These are phyloP conservation scores for Immersiella caudata DNA, from an alignment of 495 filamentous ascomycete genomes.

Conservation along the genomic window DNA sequence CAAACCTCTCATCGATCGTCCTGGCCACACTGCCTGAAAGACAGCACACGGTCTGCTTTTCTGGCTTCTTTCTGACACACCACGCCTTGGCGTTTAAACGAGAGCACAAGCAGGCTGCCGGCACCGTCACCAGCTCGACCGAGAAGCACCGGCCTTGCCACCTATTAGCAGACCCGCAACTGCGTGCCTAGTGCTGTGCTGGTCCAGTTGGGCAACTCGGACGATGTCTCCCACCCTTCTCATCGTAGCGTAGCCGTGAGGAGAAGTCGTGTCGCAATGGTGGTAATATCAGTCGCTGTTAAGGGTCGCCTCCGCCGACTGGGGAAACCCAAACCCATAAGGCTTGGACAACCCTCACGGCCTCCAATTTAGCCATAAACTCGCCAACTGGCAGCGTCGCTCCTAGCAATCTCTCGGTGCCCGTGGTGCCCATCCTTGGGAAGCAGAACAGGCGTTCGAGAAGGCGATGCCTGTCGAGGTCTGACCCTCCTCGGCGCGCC, in stretches of 20 bases:
- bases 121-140: constrained; percentile 5
- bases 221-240: constrained; percentile 9
- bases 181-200: background rate
- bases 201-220: constrained; percentile 6
- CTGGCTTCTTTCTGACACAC: constrained; percentile 7
- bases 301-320: constrained; percentile 3
- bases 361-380: constrained; percentile 41
- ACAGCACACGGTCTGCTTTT: background rate
- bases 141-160: background rate
- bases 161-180: background rate
- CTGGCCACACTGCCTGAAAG: background rate
- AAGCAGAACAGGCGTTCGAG: constrained; percentile 31
- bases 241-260: background rate
- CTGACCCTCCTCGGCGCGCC: constrained; percentile 1
- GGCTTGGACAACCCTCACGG: constrained; percentile 25
- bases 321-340: constrained; percentile 25
- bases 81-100: background rate
- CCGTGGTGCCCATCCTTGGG: constrained; percentile 22
- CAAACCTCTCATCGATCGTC: background rate
- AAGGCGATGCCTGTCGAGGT: constrained; percentile 17
- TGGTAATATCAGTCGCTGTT: constrained; percentile 15
- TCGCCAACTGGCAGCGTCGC: constrained; percentile 31
- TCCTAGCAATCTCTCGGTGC: constrained; percentile 35
- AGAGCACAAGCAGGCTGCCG: background rate
- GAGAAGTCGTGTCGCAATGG: background rate